Base-by-base conservation (phyloP, 805 yeast genomes). In the Suhomyces prunicola region DNA sequence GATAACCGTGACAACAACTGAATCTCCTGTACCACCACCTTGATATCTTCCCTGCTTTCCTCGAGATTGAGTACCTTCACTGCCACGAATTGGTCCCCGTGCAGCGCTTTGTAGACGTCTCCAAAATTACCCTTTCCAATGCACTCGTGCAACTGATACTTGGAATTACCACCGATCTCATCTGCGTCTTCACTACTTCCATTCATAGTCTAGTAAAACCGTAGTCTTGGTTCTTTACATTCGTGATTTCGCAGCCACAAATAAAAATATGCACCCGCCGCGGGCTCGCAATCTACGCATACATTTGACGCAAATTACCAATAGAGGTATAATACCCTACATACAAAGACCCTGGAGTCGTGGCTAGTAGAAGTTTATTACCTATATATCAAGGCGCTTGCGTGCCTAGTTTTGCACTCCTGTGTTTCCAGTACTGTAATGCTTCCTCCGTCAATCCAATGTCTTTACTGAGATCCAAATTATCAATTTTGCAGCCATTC, bases 101-200 rank as follows among this genome's bases (percentile, higher is more conserved):
- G 3, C 6, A 36, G 51, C 44, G 90, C 94, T 61, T 77, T 81
- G 65, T 83, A 90, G 40, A 90, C 97, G 63, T 88, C 93, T 13
- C 97, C 97, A 73, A 90, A 90, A 58, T 87, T 87, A 0, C 97
- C 97, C 52, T 82, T 77, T 0, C 97, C 97, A 12, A 90, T 82
- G 62, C 91, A 85, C 50, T 81, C 79, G 23, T 75, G 57, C n/a
- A 70, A 46, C 22, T 52, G 54, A 54, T 70, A 71, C 35, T 58
- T 56, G 24, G 19, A 41, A 46, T 29, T 4, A 19, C 44, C 44
- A 6, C 46, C 9, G 19, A n/a, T 22, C 23, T 24, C 31, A 12
- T 39, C n/a, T 2, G 19, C 29, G 4, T 27, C 24, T 39, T 39
- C 42, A 17, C 22, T 19, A 15, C 2, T 39, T 9, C 42, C 23